Evolutionary conservation across 768 basidiomycete genomes (phyloP).

Genomic region (Kwoniella dendrophila): DNA sequence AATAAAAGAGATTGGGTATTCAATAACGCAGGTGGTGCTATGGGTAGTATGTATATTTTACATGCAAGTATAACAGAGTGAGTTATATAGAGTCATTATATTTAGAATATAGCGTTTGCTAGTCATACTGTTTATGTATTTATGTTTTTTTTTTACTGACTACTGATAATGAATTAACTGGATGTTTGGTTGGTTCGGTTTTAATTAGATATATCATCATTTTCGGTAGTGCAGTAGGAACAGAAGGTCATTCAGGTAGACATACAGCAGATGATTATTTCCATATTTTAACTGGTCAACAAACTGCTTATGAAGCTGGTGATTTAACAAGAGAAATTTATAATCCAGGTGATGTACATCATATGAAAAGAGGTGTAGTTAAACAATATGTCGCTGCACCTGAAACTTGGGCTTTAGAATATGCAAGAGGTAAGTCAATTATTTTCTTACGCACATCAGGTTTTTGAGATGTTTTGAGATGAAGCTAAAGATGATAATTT

Average conservation of each 20-base stretch:
- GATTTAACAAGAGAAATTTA: slow-evolving; percentile 82
- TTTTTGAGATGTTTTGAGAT: neutral
- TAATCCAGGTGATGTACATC: slow-evolving; percentile 77
- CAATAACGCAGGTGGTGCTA: slow-evolving; percentile 96
- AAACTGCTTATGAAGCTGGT: slow-evolving; percentile 88
- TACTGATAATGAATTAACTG: too few relatives aligned
- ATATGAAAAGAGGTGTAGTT: slow-evolving; percentile 74
- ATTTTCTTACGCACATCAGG: neutral
- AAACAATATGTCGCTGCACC: slow-evolving; percentile 99
- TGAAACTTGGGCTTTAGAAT: slow-evolving; percentile 93
- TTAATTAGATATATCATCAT: slow-evolving; percentile 62
- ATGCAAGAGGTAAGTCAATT: slow-evolving; percentile 73
- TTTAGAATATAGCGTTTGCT: neutral
- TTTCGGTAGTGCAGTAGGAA: slow-evolving; percentile 93
- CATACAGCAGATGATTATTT: slow-evolving; percentile 99
- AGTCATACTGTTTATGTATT: too few relatives aligned
- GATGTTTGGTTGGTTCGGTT: too few relatives aligned
- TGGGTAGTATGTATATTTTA: slow-evolving; percentile 95
- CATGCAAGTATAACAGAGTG: slow-evolving; percentile 97
- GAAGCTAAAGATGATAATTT: neutral
- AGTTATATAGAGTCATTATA: slow-evolving; percentile 62
- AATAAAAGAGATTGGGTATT: slow-evolving; percentile 81
- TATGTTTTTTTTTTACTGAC: too few relatives aligned
- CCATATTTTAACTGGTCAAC: slow-evolving; percentile 88
- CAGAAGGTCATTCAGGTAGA: slow-evolving; percentile 91